A percentile compares a stretch with the other conserved stretches of the same genome.
phyloP scores from a whole-genome alignment of 129 eudicot genomes.

The Mikania micrantha region DNA sequence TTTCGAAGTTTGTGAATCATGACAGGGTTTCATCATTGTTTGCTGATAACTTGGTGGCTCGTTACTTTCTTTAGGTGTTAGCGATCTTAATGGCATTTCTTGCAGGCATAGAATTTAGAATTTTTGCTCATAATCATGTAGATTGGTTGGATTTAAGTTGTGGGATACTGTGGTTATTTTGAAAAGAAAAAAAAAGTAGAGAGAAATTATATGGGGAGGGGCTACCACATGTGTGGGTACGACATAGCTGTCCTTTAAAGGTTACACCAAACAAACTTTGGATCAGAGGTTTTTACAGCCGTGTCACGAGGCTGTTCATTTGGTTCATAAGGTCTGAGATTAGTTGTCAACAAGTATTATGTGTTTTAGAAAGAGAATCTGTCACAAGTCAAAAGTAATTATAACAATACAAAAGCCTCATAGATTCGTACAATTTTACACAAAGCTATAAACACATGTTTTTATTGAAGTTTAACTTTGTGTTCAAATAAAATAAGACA shows the following conservation, averaged over 20 bases:
- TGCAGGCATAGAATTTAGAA: background rate
- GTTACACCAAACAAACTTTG: background rate
- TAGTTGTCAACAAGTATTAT: background rate
- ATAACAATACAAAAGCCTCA: background rate
- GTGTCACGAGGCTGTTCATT: background rate
- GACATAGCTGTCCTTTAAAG: slow-evolving; percentile 4
- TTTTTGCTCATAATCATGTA: background rate
- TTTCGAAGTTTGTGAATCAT: background rate
- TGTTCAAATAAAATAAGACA: background rate
- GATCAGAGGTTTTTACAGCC: background rate
- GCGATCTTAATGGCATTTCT: background rate
- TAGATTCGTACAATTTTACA: background rate
- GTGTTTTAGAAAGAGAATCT: background rate
- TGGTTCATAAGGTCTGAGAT: background rate
- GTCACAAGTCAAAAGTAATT: background rate
- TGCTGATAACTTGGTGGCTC: background rate
- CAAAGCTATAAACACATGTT: background rate
- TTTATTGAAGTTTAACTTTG: background rate
- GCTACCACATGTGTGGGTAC: slow-evolving; percentile 24
- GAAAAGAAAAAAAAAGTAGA: background rate
- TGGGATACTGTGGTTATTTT: background rate
- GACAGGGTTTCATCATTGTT: background rate
- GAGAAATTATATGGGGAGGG: background rate
- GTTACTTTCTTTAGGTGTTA: background rate
- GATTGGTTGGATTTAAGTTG: background rate